phyloP scores from a whole-genome alignment of 768 basidiomycete genomes.

The Austroboletus eburneus region DNA sequence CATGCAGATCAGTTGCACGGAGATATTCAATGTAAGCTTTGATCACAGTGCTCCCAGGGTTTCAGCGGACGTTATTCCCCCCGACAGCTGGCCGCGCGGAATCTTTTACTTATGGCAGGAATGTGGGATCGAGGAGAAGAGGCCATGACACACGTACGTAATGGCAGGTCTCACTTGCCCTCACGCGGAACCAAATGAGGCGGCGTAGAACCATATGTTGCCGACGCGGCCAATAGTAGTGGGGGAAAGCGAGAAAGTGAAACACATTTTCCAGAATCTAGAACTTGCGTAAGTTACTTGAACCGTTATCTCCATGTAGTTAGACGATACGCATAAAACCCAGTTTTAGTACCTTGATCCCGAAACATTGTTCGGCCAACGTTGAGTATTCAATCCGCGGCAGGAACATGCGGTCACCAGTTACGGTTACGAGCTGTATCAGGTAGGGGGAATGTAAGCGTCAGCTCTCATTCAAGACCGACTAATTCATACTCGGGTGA shows the following conservation, averaged over 20 bases:
- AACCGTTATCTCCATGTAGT: background rate
- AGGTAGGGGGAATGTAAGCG: too few species aligned
- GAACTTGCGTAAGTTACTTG: conserved; percentile 14
- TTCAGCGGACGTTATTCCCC: too few species aligned
- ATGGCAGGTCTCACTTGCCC: conserved; percentile 12
- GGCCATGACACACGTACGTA: background rate
- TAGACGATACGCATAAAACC: background rate
- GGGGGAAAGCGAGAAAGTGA: conserved; percentile 13
- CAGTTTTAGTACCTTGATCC: conserved; percentile 1
- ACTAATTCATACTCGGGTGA: too few species aligned
- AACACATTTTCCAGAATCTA: conserved; percentile 8
- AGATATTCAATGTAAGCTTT: too few species aligned
- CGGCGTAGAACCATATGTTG: background rate
- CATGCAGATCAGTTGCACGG: too few species aligned
- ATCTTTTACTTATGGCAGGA: background rate
- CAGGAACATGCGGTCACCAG: background rate
- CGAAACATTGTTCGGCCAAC: background rate
- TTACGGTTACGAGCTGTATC: too few species aligned
- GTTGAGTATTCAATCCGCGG: background rate
- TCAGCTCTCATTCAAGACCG: too few species aligned
- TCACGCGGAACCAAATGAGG: conserved; percentile 1
- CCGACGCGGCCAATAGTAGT: background rate
- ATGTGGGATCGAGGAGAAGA: background rate
- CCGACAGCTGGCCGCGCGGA: background rate
- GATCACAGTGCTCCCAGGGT: too few species aligned